These are phyloP conservation scores for Suillus placidus DNA, from an alignment of 768 basidiomycete genomes.

Conservation along the genomic window DNA sequence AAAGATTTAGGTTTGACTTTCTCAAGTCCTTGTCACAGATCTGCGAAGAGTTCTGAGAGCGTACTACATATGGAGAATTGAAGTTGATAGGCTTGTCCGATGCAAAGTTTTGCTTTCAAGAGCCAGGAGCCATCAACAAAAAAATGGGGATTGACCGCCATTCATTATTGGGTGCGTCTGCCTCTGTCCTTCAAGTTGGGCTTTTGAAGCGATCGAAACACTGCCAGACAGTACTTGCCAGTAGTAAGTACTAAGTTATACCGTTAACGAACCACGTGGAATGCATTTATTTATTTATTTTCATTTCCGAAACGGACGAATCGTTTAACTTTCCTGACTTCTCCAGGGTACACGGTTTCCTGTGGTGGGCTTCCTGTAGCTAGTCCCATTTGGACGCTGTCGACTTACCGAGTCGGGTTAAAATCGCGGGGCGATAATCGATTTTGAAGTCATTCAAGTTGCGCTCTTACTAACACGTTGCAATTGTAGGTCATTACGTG, in stretches of 20 bases:
- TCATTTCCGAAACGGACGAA: conserved; percentile 4
- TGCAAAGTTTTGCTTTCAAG: not conserved
- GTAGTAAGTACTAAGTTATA: too few species aligned
- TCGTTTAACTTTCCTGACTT: not conserved
- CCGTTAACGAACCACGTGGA: not conserved
- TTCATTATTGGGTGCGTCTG: too few species aligned
- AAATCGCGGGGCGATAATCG: not conserved
- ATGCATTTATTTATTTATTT: not conserved
- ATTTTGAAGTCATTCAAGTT: not conserved
- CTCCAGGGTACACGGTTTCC: not conserved
- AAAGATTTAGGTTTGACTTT: not conserved
- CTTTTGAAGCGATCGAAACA: too few species aligned
- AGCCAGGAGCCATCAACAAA: too few species aligned
- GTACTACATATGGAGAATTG: too few species aligned
- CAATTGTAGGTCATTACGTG: not conserved
- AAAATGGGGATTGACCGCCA: too few species aligned
- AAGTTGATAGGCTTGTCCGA: not conserved
- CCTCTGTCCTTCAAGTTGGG: too few species aligned
- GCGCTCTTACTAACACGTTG: not conserved
- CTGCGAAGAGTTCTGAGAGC: not conserved
- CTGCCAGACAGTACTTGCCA: too few species aligned
- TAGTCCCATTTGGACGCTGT: not conserved
- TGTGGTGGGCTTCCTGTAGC: not conserved
- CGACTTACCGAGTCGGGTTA: not conserved
- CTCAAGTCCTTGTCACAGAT: not conserved